phyloP scores from a whole-genome alignment of 768 basidiomycete species.

The Lactarius vividus region DNA sequence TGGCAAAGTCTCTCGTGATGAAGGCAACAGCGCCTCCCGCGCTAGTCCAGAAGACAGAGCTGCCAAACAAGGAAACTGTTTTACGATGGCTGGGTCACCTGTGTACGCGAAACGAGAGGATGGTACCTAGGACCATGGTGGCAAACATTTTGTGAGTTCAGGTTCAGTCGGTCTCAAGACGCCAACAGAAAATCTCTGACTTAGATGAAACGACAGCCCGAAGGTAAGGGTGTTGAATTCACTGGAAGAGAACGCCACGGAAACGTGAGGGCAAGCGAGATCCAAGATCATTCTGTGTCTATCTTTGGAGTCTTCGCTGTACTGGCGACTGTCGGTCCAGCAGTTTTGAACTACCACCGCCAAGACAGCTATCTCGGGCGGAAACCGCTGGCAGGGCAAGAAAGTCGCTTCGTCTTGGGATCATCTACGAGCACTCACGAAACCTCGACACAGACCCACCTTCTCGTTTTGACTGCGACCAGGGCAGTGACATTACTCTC shows the following conservation, averaged over 20 bases:
- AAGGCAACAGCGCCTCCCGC: neutral
- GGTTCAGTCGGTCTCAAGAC: neutral
- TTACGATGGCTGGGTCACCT: neutral
- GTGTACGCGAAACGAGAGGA: neutral
- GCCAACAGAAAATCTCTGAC: neutral
- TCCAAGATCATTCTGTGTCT: neutral
- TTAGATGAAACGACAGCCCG: neutral
- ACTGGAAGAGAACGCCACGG: neutral
- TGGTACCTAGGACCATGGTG: neutral
- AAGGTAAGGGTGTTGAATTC: neutral
- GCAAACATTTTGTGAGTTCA: neutral
- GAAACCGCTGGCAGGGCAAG: neutral
- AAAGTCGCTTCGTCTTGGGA: neutral
- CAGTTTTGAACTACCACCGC: neutral
- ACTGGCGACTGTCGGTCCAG: neutral
- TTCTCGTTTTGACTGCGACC: neutral
- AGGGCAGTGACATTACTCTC: neutral
- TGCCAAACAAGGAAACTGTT: neutral
- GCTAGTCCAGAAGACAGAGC: neutral
- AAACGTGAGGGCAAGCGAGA: neutral
- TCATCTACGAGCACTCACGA: neutral
- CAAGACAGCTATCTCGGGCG: neutral
- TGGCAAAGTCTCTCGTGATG: neutral
- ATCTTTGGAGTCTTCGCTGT: neutral
- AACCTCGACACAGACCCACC: neutral